Conservation (phyloP, 2,329 filamentous ascomycete genomes). For the Hortaea werneckii region DNA sequence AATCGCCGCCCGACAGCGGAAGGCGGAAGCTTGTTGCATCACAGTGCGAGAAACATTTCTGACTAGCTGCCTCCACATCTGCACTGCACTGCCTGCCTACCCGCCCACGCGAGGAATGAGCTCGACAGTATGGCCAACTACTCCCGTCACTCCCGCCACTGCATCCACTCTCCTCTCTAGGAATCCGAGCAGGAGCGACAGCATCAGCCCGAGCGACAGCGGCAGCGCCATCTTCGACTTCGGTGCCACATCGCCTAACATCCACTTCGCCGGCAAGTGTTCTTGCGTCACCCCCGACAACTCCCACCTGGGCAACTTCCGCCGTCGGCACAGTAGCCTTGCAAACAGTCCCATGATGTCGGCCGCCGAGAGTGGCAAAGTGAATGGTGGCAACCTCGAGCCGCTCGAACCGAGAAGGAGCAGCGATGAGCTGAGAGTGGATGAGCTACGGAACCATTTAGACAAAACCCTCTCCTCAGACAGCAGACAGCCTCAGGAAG, state of each 20-base stretch:
- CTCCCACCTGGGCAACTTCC: slow-evolving; percentile 19
- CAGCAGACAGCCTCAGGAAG: neutral
- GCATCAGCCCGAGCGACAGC: neutral
- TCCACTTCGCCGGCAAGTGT: slow-evolving; percentile 19
- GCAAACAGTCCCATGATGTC: slow-evolving; percentile 17
- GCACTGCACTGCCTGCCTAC: too few species aligned
- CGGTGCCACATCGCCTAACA: slow-evolving; percentile 7
- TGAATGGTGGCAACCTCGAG: slow-evolving; percentile 6
- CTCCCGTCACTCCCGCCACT: neutral
- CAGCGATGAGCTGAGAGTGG: slow-evolving; percentile 16
- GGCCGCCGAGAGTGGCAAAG: slow-evolving; percentile 21
- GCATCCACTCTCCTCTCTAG: neutral
- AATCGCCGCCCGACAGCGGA: neutral
- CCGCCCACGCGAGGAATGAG: neutral
- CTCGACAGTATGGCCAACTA: neutral
- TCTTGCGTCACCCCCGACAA: slow-evolving; percentile 20
- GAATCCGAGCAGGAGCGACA: neutral
- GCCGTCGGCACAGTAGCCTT: slow-evolving; percentile 25
- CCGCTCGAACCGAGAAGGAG: neutral
- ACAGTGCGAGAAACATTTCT: neutral
- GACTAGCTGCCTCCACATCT: neutral
- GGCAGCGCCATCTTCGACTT: neutral
- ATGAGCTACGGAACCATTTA: slow-evolving; percentile 21
- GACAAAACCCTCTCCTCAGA: slow-evolving; percentile 18
- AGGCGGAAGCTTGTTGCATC: neutral